phyloP scores from a whole-genome alignment of 1,139 yeast species.

The Kodamaea arcana region DNA sequence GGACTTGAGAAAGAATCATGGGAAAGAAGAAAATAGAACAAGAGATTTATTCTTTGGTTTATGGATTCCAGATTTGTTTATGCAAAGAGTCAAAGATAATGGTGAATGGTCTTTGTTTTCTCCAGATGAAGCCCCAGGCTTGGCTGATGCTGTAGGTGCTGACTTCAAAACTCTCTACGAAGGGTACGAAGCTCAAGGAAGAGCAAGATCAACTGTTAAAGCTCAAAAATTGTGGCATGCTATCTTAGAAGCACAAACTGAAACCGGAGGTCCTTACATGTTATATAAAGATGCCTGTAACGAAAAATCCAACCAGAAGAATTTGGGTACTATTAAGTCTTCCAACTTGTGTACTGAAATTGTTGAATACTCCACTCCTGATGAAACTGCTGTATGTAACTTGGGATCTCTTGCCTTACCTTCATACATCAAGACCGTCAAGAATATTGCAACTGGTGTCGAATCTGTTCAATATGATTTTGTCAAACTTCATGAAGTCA shows the following conservation, averaged over 20 bases:
- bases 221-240: conserved; percentile 90
- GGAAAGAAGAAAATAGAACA: conserved; percentile 87
- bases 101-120: conserved; percentile 83
- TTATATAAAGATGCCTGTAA: conserved; percentile 87
- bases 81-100: conserved; percentile 79
- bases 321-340: conserved; percentile 81
- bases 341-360: conserved; percentile 89
- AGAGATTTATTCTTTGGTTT: conserved; percentile 88
- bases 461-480: conserved; percentile 42
- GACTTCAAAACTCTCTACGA: conserved; percentile 72
- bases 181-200: conserved; percentile 66
- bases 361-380: conserved; percentile 82
- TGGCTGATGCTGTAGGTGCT: conserved; percentile 75
- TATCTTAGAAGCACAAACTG: conserved; percentile 84
- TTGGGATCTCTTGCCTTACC: conserved; percentile 85
- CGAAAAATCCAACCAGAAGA: conserved; percentile 78
- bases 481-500: conserved; percentile 49
- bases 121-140: conserved; percentile 85
- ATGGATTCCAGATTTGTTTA: conserved; percentile 87
- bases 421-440: conserved; percentile 46
- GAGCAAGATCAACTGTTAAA: conserved; percentile 66
- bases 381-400: conserved; percentile 89
- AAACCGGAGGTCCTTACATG: conserved; percentile 92
- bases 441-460: conserved; percentile 27
- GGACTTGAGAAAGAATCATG: conserved; percentile 84